Conservation (phyloP, 2,329 filamentous ascomycete genomes). For the Trichoderma oligosporum region DNA sequence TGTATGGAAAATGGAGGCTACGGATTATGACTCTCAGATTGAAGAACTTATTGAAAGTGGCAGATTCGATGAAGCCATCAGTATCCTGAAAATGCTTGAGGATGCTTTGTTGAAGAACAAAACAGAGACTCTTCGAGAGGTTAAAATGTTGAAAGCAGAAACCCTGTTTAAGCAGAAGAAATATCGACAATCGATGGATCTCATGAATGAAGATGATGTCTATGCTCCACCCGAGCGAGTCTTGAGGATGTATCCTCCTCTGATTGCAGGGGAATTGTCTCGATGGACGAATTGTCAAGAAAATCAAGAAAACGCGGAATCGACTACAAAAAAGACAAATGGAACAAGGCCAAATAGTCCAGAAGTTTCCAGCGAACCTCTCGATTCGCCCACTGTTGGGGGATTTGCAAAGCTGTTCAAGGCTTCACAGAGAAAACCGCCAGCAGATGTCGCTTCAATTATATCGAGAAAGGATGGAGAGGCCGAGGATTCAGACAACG, state of each 20-base stretch:
- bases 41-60: constrained; percentile 71
- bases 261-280: constrained; percentile 79
- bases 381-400: constrained; percentile 39
- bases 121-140: constrained; percentile 70
- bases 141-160: constrained; percentile 90
- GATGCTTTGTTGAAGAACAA: constrained; percentile 87
- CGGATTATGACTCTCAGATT: constrained; percentile 87
- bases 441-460: constrained; percentile 57
- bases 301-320: constrained; percentile 42
- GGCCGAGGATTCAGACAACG: constrained; percentile 53
- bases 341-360: constrained; percentile 29
- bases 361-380: constrained; percentile 28
- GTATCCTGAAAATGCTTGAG: constrained; percentile 82
- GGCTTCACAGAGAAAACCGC: constrained; percentile 43
- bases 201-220: constrained; percentile 81
- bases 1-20: constrained; percentile 94
- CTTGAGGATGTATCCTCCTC: constrained; percentile 74
- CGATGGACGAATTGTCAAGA: constrained; percentile 43
- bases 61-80: constrained; percentile 87
- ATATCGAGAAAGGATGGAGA: constrained; percentile 55
- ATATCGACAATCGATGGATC: constrained; percentile 79
- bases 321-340: constrained; percentile 30
- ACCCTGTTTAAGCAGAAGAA: constrained; percentile 75
- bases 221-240: constrained; percentile 86
- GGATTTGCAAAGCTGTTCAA: constrained; percentile 55